Conservation (phyloP, 2,329 filamentous ascomycete genomes). For the Penicillium sp. region DNA sequence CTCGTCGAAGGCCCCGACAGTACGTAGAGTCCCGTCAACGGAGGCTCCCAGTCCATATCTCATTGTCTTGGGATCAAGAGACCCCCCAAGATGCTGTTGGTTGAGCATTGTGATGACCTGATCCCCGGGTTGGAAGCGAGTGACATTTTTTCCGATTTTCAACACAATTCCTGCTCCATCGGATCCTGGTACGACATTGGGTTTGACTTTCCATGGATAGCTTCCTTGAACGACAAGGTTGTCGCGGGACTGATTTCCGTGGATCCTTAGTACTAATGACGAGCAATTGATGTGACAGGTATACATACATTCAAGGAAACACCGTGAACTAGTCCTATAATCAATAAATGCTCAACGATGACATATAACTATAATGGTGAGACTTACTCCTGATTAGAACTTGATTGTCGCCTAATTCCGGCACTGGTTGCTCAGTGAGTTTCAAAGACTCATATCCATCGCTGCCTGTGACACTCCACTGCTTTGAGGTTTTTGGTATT, state of each 20-base stretch:
- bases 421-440: not conserved
- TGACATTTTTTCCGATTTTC: constrained; percentile 50
- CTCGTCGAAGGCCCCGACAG: constrained; percentile 47
- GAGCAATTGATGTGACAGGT: not conserved
- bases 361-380: not conserved
- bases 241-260: not conserved
- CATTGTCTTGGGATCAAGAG: not conserved
- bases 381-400: constrained; percentile 8
- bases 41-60: constrained; percentile 37
- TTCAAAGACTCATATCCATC: not conserved
- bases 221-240: not conserved
- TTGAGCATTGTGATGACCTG: constrained; percentile 2
- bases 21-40: constrained; percentile 46
- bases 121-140: constrained; percentile 11
- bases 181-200: constrained; percentile 51
- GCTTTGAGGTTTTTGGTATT: constrained; percentile 1
- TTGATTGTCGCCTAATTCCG: not conserved
- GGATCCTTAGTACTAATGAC: not conserved
- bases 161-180: constrained; percentile 59
- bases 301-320: not conserved
- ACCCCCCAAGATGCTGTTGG: not conserved
- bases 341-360: not conserved
- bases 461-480: not conserved
- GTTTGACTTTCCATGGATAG: constrained; percentile 2
- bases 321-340: not conserved